Evolutionary conservation across 1,284 basidiomycete species (phyloP).

Genomic region (Hypsizygus ulmarius): DNA sequence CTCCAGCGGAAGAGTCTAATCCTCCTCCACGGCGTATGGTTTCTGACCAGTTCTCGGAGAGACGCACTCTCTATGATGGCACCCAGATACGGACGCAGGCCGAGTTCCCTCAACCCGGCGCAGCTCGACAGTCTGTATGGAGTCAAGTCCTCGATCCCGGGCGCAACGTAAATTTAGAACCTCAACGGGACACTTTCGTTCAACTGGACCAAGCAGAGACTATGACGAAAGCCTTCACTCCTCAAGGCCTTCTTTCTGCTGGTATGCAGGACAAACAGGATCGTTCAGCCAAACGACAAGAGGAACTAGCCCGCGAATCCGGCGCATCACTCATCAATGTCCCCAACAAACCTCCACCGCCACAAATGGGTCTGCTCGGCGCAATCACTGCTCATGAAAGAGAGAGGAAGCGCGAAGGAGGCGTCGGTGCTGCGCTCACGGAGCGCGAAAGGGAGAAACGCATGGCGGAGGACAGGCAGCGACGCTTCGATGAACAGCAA

Average conservation of each 20-base stretch:
- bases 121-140: slow-evolving; percentile 74
- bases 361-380: slow-evolving; percentile 92
- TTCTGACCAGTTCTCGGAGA: slow-evolving; percentile 47
- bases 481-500: slow-evolving; percentile 89
- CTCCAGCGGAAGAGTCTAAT: slow-evolving; percentile 29
- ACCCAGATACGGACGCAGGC: slow-evolving; percentile 47
- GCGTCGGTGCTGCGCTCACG: slow-evolving; percentile 90
- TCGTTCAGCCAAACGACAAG: slow-evolving; percentile 91
- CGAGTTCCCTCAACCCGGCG: slow-evolving; percentile 49
- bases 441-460: slow-evolving; percentile 93
- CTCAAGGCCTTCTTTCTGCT: slow-evolving; percentile 91
- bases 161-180: slow-evolving; percentile 41
- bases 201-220: slow-evolving; percentile 76
- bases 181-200: slow-evolving; percentile 62
- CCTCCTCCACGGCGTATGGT: slow-evolving; percentile 37
- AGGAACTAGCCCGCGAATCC: slow-evolving; percentile 86
- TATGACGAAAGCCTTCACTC: slow-evolving; percentile 91
- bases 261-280: slow-evolving; percentile 95
- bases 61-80: slow-evolving; percentile 46
- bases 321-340: slow-evolving; percentile 93
- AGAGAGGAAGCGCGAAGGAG: slow-evolving; percentile 91
- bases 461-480: slow-evolving; percentile 85
- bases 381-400: slow-evolving; percentile 95
- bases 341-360: slow-evolving; percentile 90
- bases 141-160: slow-evolving; percentile 81